Percentiles rank a stretch among this genome's conserved stretches.
These are phyloP conservation scores for Sextonia rubra DNA, from an alignment of 164 flowering plant species.

Conservation along the genomic window DNA sequence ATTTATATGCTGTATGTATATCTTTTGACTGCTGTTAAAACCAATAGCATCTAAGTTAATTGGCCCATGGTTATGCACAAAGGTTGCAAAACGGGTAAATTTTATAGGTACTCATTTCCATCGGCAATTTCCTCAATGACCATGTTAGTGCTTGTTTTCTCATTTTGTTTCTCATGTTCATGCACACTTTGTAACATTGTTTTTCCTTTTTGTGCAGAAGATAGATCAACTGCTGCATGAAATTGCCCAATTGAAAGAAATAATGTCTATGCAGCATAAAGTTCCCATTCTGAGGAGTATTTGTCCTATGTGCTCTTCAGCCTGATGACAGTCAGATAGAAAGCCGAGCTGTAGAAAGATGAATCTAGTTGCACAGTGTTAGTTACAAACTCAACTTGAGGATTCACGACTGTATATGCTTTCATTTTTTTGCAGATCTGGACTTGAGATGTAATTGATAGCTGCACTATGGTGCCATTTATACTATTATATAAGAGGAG, in stretches of 20 bases:
- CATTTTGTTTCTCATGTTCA: neutral
- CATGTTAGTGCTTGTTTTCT: neutral
- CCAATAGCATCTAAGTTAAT: neutral
- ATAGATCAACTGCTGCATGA: neutral
- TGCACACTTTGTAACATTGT: neutral
- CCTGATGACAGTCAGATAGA: neutral
- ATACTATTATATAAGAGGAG: no score
- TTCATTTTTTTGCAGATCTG: no score
- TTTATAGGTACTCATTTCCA: neutral
- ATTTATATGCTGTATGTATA: neutral
- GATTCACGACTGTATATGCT: no score
- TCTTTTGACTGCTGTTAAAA: neutral
- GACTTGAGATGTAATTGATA: no score
- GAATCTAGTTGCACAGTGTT: no score
- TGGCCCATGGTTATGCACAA: neutral
- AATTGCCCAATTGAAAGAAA: neutral
- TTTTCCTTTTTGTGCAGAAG: neutral
- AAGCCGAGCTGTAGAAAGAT: neutral
- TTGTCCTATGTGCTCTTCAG: neutral
- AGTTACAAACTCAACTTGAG: no score
- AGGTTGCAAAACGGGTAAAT: neutral
- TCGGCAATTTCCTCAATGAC: neutral
- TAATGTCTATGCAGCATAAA: neutral
- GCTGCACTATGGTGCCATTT: no score
- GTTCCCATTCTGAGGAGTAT: neutral